A percentile compares a stretch with the other conserved stretches of the same genome.
Evolutionary conservation across 805 yeast species (phyloP).

Genomic region (Kregervanrija fluxuum): DNA sequence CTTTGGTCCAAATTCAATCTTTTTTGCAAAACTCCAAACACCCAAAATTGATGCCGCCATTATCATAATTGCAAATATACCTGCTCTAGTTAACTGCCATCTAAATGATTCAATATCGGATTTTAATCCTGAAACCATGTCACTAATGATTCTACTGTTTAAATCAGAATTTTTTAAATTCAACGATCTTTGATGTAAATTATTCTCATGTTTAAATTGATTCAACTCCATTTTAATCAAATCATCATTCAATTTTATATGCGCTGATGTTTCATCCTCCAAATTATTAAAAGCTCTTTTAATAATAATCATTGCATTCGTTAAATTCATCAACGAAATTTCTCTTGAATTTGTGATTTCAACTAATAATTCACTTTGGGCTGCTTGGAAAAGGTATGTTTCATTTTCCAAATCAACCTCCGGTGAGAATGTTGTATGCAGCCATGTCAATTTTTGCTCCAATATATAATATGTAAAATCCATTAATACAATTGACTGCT

Average conservation of each 20-base stretch:
- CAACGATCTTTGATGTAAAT: conserved; percentile 61
- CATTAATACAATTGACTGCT: conserved; percentile 56
- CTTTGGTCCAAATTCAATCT: conserved; percentile 15
- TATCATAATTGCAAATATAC: conserved; percentile 65
- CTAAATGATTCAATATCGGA: conserved; percentile 83
- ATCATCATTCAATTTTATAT: conserved; percentile 57
- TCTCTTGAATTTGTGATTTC: conserved; percentile 73
- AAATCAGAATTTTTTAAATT: conserved; percentile 72
- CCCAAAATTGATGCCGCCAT: conserved; percentile 58
- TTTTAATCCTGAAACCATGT: conserved; percentile 71
- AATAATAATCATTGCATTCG: conserved; percentile 57
- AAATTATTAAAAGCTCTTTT: conserved; percentile 67
- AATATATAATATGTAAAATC: conserved; percentile 31
- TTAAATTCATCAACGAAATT: conserved; percentile 56
- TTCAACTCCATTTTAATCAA: conserved; percentile 69
- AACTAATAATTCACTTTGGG: conserved; percentile 76
- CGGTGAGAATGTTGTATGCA: conserved; percentile 42
- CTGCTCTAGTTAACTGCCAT: conserved; percentile 91
- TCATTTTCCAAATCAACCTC: conserved; percentile 78
- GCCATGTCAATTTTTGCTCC: conserved; percentile 35
- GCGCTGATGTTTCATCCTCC: conserved; percentile 65
- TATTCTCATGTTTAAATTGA: conserved; percentile 81
- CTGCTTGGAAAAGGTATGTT: conserved; percentile 82
- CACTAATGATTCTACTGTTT: conserved; percentile 76
- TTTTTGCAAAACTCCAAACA: conserved; percentile 37